Evolutionary conservation across 2,329 filamentous ascomycete genomes (phyloP), one percentile per base, ranked within the genome.

Genomic region (Talaromyces sp.): DNA sequence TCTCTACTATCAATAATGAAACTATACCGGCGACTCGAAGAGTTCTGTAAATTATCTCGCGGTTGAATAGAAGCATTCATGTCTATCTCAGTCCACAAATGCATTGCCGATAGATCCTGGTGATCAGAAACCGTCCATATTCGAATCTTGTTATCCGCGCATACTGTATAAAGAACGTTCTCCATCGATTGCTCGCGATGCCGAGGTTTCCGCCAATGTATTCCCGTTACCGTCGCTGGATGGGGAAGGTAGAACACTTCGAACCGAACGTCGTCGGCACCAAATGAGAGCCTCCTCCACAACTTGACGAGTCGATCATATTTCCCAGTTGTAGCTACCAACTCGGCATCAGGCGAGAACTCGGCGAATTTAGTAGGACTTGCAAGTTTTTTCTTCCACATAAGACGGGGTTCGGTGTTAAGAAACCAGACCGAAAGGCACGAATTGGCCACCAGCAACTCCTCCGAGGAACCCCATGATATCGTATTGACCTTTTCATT

Each of bases 181-280:
- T 95, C 90, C 61, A 89, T 84, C 5, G 86, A 87, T 72, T 96
- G 90, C 39, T 93, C 91, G 14, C 86, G 79, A 71, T 95, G 86
- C 65, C 86, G 85, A 5, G 91, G 91, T 65, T 86, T 86, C 54
- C 91, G 88, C 96, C 96, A 99, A 73, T 93, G 88, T 64, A 96
- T 78, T 64, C 86, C 87, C 2, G 91, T 93, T n/a, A 99, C 87
- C 0, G 88, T 78, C 28, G 85, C 82, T 1, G 92, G 91, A 73
- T 99, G 95, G n/a, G 87, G 82, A 1, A 99, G 85, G 75, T 98
- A 98, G 31, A 88, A 88, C 69, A 96, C 88, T 70, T 98, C 93
- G 76, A 98, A 98, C 62, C 90, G 84, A 42, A 92, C 89, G 68
- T 96, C 89, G 63, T 92, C 88, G 0, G 86, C 84, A 14, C 92